These are phyloP conservation scores for Pseudonitzschia delicatissima DNA, from an alignment of 108 stramenopile species.

Conservation along the genomic window DNA sequence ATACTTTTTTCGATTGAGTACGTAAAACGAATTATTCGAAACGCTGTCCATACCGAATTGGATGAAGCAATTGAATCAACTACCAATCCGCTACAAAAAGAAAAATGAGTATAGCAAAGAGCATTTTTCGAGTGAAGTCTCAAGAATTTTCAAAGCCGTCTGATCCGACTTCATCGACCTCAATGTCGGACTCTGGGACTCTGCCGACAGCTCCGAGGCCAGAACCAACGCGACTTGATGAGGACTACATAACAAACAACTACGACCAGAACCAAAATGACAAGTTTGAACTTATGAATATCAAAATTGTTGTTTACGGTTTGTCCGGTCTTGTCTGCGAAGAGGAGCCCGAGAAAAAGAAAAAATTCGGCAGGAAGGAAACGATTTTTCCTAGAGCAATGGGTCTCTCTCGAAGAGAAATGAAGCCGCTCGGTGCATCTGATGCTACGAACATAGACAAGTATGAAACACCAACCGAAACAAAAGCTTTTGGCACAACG, in stretches of 20 bases:
- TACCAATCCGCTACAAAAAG: too few relatives aligned
- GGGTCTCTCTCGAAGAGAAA: too few relatives aligned
- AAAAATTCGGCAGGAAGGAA: slow-evolving; percentile 7
- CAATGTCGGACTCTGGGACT: not conserved
- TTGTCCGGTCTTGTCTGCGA: slow-evolving; percentile 36
- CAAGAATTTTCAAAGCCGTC: not conserved
- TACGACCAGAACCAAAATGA: slow-evolving; percentile 20
- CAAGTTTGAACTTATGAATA: slow-evolving; percentile 45
- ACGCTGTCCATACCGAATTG: too few relatives aligned
- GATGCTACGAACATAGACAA: slow-evolving; percentile 9
- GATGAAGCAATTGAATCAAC: too few relatives aligned
- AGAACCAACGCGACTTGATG: not conserved
- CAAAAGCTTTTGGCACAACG: slow-evolving; percentile 14
- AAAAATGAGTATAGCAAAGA: too few relatives aligned
- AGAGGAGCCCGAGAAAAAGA: slow-evolving; percentile 12
- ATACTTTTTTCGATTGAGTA: too few relatives aligned
- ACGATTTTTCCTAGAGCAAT: not conserved
- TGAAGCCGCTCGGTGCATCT: not conserved
- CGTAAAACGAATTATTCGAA: too few relatives aligned
- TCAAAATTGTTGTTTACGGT: slow-evolving; percentile 36
- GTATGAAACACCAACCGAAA: not conserved
- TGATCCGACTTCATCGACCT: not conserved
- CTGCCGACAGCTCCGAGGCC: not conserved
- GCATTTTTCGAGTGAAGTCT: not conserved
- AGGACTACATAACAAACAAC: not conserved